Conservation (phyloP, 805 yeast genomes). For the Ogataea pignaliae region DNA sequence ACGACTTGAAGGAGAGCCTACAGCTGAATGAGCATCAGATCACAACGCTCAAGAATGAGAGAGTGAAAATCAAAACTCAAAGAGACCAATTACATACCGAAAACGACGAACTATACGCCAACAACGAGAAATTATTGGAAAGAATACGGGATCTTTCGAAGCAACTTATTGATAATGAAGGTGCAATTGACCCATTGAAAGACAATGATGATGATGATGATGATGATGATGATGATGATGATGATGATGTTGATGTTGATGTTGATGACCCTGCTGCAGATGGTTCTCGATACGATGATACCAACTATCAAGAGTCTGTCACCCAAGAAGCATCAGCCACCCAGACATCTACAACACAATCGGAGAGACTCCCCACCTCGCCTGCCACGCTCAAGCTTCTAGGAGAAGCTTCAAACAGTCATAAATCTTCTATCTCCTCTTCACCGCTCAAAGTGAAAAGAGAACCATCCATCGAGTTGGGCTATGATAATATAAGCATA, state of each 20-base stretch:
- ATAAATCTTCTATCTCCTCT: no score
- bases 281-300: no score
- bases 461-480: no score
- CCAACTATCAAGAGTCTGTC: no score
- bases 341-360: no score
- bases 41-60: background rate
- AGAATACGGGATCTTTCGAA: background rate
- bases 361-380: no score
- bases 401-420: no score
- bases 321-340: no score
- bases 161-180: background rate
- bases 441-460: no score
- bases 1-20: background rate
- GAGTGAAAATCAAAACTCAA: background rate
- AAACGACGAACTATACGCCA: background rate
- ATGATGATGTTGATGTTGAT: background rate
- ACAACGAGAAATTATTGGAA: background rate
- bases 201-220: background rate
- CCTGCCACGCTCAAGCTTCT: no score
- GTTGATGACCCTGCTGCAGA: no score
- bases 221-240: conserved; percentile 1
- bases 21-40: background rate
- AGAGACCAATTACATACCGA: conserved; percentile 3
- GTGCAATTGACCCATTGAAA: background rate
- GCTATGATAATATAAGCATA: no score